Evolutionary conservation across 768 basidiomycete genomes (phyloP), one percentile per base, ranked within the genome.

Genomic region (Terana coerulea): DNA sequence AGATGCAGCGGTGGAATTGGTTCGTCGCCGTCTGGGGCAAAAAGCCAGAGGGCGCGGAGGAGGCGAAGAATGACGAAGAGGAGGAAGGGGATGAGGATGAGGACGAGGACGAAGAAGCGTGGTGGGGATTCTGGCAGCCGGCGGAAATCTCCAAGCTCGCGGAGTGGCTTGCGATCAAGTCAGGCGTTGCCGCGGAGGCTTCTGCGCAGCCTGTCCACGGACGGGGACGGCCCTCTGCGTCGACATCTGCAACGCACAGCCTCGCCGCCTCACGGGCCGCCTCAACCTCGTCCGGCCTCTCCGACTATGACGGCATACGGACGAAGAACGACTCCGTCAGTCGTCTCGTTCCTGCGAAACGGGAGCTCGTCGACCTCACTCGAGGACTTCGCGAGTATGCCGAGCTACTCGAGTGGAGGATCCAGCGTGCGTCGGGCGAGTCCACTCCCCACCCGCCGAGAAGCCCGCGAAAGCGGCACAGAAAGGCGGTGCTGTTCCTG

Each of bases 41-140:
- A 65, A 76, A 69, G 54, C 80, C 82, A 0, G 55, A 63, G 17
- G 60, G 53, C 14, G 65, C 61, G 8, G 45, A 48, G 1, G 59
- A 58, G 39, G 65, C 59, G 43, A 60, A 60, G 51, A 57, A 55
- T 24, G 44, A 51, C 8, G 43, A 52, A 19, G 56, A 66, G 5
- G 64, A 70, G 8, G 52, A 55, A 10, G 57, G 56, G 19, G 52
- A 52, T 15, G 62, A 62, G 2, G 70, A 67, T 9, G 62, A 64
- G 3, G 61, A 64, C 5, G 70, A 69, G 3, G 70, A 69, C 10
- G 67, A 60, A 2, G 77, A 82, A 47, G 70, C 69, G n/a, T 91
- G 89, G 89, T 90, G 88, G 86, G 85, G 76, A 11, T 83, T 91
- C 67, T 78, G 75, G 70, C 74, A 86, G 8, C 79, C 82, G 0